phyloP scores from a whole-genome alignment of 2,329 filamentous ascomycete species.

The Ophiobolus disseminans region DNA sequence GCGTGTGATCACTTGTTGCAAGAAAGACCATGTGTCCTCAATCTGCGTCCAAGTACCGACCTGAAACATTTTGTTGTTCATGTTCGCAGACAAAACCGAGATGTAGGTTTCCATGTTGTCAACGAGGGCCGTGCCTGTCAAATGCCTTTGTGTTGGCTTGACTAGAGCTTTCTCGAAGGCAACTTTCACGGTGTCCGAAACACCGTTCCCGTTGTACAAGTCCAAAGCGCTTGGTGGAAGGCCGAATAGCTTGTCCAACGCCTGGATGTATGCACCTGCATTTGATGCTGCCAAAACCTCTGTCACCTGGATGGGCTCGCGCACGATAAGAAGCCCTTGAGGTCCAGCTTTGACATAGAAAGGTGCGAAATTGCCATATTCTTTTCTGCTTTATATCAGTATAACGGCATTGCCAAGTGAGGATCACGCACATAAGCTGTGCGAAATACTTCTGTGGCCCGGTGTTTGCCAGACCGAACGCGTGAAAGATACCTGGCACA shows the following conservation, averaged over 20 bases:
- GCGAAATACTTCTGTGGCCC: constrained; percentile 34
- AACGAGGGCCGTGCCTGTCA: constrained; percentile 20
- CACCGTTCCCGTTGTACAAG: constrained; percentile 6
- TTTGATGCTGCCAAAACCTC: constrained; percentile 21
- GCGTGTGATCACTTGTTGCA: constrained; percentile 35
- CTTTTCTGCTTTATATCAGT: constrained; percentile 25
- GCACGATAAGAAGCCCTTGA: constrained; percentile 26
- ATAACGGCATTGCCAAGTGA: not conserved
- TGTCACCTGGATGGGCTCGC: constrained; percentile 29
- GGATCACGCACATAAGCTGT: constrained; percentile 26
- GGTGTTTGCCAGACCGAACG: constrained; percentile 21
- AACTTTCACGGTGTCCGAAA: not conserved
- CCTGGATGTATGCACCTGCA: constrained; percentile 2
- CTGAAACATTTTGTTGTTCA: constrained; percentile 42
- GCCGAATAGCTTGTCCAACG: constrained; percentile 24
- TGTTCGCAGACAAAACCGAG: constrained; percentile 26
- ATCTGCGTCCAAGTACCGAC: constrained; percentile 37
- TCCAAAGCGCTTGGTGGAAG: constrained; percentile 11
- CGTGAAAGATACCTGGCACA: constrained; percentile 30
- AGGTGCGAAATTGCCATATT: constrained; percentile 30
- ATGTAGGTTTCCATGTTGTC: constrained; percentile 25
- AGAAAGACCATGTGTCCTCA: constrained; percentile 40
- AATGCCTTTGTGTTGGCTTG: constrained; percentile 17
- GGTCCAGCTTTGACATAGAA: constrained; percentile 32
- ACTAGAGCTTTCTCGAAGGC: constrained; percentile 9